Percentiles rank a stretch among this genome's conserved stretches.
Conservation (phyloP, 768 basidiomycete genomes). For the Daedaleopsis nitida region DNA sequence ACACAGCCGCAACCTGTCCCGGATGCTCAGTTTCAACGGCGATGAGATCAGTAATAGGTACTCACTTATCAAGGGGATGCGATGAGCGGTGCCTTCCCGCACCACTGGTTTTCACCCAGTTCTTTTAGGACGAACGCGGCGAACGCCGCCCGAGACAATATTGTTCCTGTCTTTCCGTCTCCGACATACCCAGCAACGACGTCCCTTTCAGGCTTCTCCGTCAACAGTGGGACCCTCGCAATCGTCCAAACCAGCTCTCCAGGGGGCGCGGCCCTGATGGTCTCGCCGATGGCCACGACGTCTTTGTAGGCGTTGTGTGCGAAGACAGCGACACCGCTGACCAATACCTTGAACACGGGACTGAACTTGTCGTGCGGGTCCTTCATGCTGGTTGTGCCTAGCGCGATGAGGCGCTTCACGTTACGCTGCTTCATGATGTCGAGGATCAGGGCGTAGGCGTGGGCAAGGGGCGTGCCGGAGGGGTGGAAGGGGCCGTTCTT, state of each 20-base stretch:
- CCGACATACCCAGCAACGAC: conserved; percentile 68
- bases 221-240: conserved; percentile 66
- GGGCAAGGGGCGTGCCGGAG: conserved; percentile 58
- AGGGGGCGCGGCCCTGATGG: conserved; percentile 45
- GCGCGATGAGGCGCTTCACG: conserved; percentile 61
- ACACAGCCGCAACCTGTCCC: too few relatives aligned
- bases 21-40: too few relatives aligned
- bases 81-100: conserved; percentile 45
- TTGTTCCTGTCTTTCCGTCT: conserved; percentile 53
- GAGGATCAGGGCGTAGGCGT: conserved; percentile 58
- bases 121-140: conserved; percentile 63
- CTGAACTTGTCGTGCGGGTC: conserved; percentile 63
- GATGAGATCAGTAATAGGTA: too few relatives aligned
- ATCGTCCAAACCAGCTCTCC: conserved; percentile 67
- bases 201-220: conserved; percentile 45
- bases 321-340: conserved; percentile 40
- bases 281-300: conserved; percentile 63
- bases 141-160: conserved; percentile 58
- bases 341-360: conserved; percentile 44
- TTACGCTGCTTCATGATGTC: conserved; percentile 52
- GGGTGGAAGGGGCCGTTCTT: conserved; percentile 44
- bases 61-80: conserved; percentile 28
- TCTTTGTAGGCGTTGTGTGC: conserved; percentile 66
- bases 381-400: conserved; percentile 66
- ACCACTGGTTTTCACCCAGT: conserved; percentile 60